Evolutionary conservation across 139 green algal genomes (phyloP).

Genomic region (Deuterostichococcus epilithicus): DNA sequence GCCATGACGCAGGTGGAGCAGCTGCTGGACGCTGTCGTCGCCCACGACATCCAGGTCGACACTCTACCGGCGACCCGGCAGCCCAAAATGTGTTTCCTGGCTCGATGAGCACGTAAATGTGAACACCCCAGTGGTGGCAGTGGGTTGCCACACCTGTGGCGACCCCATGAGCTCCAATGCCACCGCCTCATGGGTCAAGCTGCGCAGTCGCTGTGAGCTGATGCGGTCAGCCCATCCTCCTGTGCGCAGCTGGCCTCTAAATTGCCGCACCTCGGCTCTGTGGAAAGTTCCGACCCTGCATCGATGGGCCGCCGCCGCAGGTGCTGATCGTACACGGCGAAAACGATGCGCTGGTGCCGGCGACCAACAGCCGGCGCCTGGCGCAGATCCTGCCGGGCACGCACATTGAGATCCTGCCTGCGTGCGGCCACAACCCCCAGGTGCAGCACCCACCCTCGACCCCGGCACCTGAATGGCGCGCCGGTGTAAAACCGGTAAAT

Average conservation of each 20-base stretch:
- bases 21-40: slow-evolving; percentile 3
- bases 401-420: slow-evolving; percentile 48
- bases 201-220: no score
- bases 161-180: no score
- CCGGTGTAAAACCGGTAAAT: no score
- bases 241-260: no score
- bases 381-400: slow-evolving; percentile 52
- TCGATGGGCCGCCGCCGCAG: background rate
- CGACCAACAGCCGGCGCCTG: slow-evolving; percentile 68
- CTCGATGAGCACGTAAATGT: no score
- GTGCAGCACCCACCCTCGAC: background rate
- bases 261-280: background rate
- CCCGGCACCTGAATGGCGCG: no score
- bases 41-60: slow-evolving; percentile 30
- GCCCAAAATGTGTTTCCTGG: no score
- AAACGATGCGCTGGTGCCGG: slow-evolving; percentile 72
- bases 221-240: no score
- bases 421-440: slow-evolving; percentile 78
- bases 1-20: slow-evolving; percentile 6
- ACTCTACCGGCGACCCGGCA: background rate
- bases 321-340: slow-evolving; percentile 74
- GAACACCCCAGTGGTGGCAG: no score
- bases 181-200: no score
- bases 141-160: no score
- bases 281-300: background rate